phyloP scores from a whole-genome alignment of 2,329 filamentous ascomycete genomes.

The Chaetomiaceae sp. region DNA sequence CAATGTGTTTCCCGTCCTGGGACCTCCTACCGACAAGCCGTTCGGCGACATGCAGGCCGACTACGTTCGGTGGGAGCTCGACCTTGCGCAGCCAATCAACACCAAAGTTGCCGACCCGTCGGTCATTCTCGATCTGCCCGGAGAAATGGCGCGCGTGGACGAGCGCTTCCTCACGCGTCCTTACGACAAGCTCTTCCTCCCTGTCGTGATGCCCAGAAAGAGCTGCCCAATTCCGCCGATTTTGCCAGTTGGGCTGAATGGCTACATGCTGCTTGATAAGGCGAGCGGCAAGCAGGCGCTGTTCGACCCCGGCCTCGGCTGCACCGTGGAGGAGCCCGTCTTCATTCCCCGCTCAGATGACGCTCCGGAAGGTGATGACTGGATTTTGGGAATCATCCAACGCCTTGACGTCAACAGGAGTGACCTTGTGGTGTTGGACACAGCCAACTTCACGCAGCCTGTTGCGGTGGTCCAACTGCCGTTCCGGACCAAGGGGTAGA shows the following conservation, averaged over 20 bases:
- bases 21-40: not conserved
- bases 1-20: not conserved
- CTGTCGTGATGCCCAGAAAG: conserved; percentile 32
- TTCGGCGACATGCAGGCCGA: not conserved
- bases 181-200: conserved; percentile 38
- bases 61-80: not conserved
- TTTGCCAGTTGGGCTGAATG: not conserved
- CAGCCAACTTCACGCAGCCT: not conserved
- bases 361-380: not conserved
- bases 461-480: not conserved
- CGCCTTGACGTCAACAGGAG: not conserved
- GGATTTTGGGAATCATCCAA: not conserved
- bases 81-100: not conserved
- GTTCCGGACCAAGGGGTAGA: not conserved
- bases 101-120: conserved; percentile 23
- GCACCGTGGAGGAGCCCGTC: not conserved
- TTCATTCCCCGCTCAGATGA: not conserved
- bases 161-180: conserved; percentile 37
- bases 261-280: not conserved
- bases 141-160: conserved; percentile 42
- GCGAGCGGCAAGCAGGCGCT: not conserved
- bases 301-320: not conserved
- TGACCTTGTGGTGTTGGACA: not conserved
- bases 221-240: not conserved
- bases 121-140: conserved; percentile 34